Conservation (phyloP, 768 basidiomycete genomes). For the Arthromyces matolae region DNA sequence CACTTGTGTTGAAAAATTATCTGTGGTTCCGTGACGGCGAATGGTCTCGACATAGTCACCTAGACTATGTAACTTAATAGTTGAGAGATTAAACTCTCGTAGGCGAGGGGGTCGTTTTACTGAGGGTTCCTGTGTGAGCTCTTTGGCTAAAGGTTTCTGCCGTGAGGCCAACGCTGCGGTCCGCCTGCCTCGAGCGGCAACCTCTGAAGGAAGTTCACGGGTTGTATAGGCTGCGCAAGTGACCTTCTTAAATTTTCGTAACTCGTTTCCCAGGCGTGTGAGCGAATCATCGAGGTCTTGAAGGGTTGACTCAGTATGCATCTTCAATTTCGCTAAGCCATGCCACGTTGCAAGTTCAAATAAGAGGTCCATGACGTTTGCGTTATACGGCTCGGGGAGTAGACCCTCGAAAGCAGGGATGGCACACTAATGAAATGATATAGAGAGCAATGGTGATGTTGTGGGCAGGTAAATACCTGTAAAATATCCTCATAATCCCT, state of each 20-base stretch:
- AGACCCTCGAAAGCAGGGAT: conserved; percentile 12
- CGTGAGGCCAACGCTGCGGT: neutral
- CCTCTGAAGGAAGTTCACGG: conserved; percentile 8
- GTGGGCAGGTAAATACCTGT: conserved; percentile 17
- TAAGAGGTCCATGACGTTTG: conserved; percentile 14
- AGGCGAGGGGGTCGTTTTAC: too few relatives aligned
- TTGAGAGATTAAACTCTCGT: conserved; percentile 26
- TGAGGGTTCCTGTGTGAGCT: too few relatives aligned
- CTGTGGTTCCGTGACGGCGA: conserved; percentile 26
- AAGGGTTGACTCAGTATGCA: conserved; percentile 17
- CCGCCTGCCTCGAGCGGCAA: neutral
- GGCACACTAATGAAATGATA: conserved; percentile 6
- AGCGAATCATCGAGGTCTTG: conserved; percentile 6
- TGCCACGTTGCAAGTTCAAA: conserved; percentile 25
- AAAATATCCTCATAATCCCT: conserved; percentile 29
- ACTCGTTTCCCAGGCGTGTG: conserved; percentile 7
- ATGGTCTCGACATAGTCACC: conserved; percentile 30
- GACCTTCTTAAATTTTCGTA: conserved; percentile 7
- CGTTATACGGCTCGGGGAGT: conserved; percentile 16
- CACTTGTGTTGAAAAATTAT: conserved; percentile 33
- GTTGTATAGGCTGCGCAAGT: conserved; percentile 6
- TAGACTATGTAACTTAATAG: conserved; percentile 32
- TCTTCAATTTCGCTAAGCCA: conserved; percentile 20
- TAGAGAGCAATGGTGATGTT: neutral
- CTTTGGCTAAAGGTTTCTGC: too few relatives aligned